phyloP scores from a whole-genome alignment of 192 early-diverging fungal species.

The Linnemannia zychae region DNA sequence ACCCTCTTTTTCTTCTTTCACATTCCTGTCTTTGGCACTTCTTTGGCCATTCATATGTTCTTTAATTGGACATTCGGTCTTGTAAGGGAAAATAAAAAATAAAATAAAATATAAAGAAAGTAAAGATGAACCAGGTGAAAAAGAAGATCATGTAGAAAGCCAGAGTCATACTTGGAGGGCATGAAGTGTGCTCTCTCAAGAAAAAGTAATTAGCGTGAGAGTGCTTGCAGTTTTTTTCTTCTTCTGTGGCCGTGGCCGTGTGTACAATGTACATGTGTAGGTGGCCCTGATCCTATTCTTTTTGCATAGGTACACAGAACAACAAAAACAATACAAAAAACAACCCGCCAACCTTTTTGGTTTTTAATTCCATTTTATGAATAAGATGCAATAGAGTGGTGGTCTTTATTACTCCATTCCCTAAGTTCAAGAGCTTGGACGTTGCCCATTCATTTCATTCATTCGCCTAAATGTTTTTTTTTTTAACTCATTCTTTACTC shows the following conservation, averaged over 20 bases:
- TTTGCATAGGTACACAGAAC: not conserved
- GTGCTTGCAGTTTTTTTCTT: not conserved
- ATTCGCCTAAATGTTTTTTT: not conserved
- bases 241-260: too few relatives aligned
- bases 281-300: not conserved
- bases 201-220: not conserved
- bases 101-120: too few relatives aligned
- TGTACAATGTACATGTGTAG: not conserved
- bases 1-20: not conserved
- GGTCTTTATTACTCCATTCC: not conserved
- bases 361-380: not conserved
- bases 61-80: not conserved
- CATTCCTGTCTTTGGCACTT: not conserved
- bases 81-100: too few relatives aligned
- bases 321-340: not conserved
- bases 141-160: not conserved
- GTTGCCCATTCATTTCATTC: conserved; percentile 6
- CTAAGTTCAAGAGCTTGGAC: not conserved
- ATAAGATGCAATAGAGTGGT: not conserved
- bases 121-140: not conserved
- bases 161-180: too few relatives aligned
- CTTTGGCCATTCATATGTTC: not conserved
- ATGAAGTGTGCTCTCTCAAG: not conserved
- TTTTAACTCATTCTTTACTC: not conserved
- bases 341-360: not conserved